Evolutionary conservation across 371 early-diverging fungal genomes (phyloP), one percentile per base, ranked within the genome.

Genomic region (Mortierella sp.): DNA sequence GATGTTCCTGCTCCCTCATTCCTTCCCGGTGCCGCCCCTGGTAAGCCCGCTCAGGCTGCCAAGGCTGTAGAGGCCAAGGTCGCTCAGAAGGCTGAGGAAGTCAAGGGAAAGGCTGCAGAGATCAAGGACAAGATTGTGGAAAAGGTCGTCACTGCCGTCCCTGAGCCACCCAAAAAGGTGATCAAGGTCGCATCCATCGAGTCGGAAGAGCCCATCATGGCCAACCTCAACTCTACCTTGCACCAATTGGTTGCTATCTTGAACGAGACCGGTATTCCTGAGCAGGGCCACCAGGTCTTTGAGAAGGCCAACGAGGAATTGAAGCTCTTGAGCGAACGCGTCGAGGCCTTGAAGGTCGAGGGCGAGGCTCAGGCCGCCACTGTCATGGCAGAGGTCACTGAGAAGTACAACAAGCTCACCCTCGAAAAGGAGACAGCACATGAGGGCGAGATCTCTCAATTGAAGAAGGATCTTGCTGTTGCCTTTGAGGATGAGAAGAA

Each of bases 391-490:
- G 76, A 81, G 66, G 40, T 81, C 52, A 81, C 81, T 5, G 81
- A 75, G 37, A 75, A 75, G 63, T 81, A 75, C 70, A 70, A 68
- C 70, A 64, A 64, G 51, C 43, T 81, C 9, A 54, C 57, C 22
- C 60, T 32, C 30, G 72, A 81, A 47, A 81, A 75, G 76, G 81
- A 75, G 68, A 39, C 32, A n/a, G 49, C 68, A 22, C 81, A 81
- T 20, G 75, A 72, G 67, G 75, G 75, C 18, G 73, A 86, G 59
- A 69, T 88, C 3, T 75, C 75, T 8, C 85, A 85, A 28, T 76
- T 87, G 68, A 83, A 77, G 52, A 77, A 84, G n/a, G 78, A 85
- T 40, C 68, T 89, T 10, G 83, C 86, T 35, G 68, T 77, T 5
- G 84, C 84, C 9, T 85, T 84, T 45, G 85, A 72, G 43, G 67